Percentiles rank a stretch among this genome's conserved stretches.
Conservation (phyloP, 2,329 filamentous ascomycete genomes). For the Neofusicoccum sp. region DNA sequence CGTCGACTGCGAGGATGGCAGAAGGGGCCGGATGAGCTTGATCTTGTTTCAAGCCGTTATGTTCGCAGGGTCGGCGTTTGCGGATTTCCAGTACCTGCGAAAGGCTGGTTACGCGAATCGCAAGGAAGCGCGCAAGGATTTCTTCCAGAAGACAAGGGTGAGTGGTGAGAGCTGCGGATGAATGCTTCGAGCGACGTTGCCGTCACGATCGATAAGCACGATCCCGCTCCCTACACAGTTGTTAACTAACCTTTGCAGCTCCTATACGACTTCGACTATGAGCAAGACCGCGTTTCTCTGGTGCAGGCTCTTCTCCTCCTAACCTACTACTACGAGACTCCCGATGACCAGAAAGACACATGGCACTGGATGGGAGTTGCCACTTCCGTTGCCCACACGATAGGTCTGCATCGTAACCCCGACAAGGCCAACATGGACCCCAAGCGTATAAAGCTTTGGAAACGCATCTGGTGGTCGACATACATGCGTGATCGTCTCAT, state of each 20-base stretch:
- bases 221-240: slow-evolving; percentile 7
- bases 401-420: slow-evolving; percentile 86
- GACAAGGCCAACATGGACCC: slow-evolving; percentile 71
- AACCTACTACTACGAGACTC: slow-evolving; percentile 98
- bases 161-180: slow-evolving; percentile 31
- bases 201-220: not conserved
- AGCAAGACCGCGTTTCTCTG: slow-evolving; percentile 81
- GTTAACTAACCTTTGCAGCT: slow-evolving; percentile 50
- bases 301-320: slow-evolving; percentile 87
- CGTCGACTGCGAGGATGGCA: slow-evolving; percentile 66
- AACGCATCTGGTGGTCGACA: slow-evolving; percentile 96
- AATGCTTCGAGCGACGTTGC: not conserved
- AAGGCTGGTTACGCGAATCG: slow-evolving; percentile 74
- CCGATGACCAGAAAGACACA: slow-evolving; percentile 94
- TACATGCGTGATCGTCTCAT: slow-evolving; percentile 94
- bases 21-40: slow-evolving; percentile 71
- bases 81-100: slow-evolving; percentile 73
- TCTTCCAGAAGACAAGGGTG: slow-evolving; percentile 85
- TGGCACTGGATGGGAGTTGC: slow-evolving; percentile 99
- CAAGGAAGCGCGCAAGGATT: slow-evolving; percentile 80
- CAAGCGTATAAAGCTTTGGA: slow-evolving; percentile 79
- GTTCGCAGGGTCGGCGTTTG: slow-evolving; percentile 87
- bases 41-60: slow-evolving; percentile 91
- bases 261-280: slow-evolving; percentile 93
- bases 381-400: slow-evolving; percentile 87